Percentiles rank a stretch among this genome's conserved stretches.
Evolutionary conservation across 2,329 filamentous ascomycete genomes (phyloP).

Genomic region (Talaromyces sp.): DNA sequence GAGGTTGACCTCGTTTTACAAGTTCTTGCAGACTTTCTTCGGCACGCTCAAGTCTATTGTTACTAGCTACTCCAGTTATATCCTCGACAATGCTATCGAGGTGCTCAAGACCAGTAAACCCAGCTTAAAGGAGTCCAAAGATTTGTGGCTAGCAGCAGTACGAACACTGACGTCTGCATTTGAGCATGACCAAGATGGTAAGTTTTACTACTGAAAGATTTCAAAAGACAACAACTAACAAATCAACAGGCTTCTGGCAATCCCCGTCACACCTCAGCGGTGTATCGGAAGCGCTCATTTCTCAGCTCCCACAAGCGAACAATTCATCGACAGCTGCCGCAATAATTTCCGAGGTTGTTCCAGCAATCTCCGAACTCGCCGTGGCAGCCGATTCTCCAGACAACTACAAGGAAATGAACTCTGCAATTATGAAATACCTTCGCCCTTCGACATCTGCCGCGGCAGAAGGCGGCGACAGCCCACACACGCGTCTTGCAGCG

Average conservation of each 20-base stretch:
- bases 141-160: slow-evolving; percentile 65
- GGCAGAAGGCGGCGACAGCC: slow-evolving; percentile 47
- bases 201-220: background rate
- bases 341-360: slow-evolving; percentile 53
- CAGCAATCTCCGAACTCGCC: slow-evolving; percentile 73
- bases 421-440: slow-evolving; percentile 68
- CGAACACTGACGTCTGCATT: slow-evolving; percentile 69
- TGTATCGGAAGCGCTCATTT: slow-evolving; percentile 63
- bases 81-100: slow-evolving; percentile 67
- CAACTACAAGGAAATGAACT: slow-evolving; percentile 87
- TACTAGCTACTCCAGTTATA: slow-evolving; percentile 81
- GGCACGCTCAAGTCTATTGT: slow-evolving; percentile 86
- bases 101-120: slow-evolving; percentile 46
- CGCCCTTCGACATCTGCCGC: slow-evolving; percentile 45
- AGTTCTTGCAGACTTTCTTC: slow-evolving; percentile 75
- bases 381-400: slow-evolving; percentile 75
- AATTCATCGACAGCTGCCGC: slow-evolving; percentile 40
- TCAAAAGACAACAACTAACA: slow-evolving; percentile 8
- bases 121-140: slow-evolving; percentile 44
- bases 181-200: slow-evolving; percentile 77
- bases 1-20: slow-evolving; percentile 71
- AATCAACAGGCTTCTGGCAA: slow-evolving; percentile 72
- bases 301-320: slow-evolving; percentile 53
- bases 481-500: slow-evolving; percentile 70
- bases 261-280: slow-evolving; percentile 76